Conservation (phyloP, 2,329 filamentous ascomycete genomes). For the Clathrospora elynae region DNA sequence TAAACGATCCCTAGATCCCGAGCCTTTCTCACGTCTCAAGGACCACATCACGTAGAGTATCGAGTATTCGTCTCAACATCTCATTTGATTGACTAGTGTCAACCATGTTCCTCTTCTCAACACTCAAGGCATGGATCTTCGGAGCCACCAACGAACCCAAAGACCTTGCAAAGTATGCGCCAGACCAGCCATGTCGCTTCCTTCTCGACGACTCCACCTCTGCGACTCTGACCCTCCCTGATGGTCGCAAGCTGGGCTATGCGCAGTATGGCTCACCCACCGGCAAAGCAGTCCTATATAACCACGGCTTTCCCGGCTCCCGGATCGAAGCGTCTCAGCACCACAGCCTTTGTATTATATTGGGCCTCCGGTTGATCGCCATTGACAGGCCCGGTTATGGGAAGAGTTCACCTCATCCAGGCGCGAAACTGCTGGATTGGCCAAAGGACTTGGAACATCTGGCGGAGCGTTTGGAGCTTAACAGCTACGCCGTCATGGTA, state of each 20-base stretch:
- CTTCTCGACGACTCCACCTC: neutral
- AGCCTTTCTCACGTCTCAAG: too few species aligned
- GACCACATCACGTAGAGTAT: too few species aligned
- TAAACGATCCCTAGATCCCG: too few species aligned
- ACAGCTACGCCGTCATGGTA: neutral
- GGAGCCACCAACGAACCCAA: too few species aligned
- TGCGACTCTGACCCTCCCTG: conserved; percentile 28
- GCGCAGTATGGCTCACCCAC: conserved; percentile 30
- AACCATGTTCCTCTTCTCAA: too few species aligned
- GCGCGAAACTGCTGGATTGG: neutral
- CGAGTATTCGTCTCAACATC: too few species aligned
- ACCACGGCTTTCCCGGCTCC: conserved; percentile 30
- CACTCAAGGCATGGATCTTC: too few species aligned
- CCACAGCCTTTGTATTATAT: neutral
- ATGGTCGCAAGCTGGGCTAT: conserved; percentile 43
- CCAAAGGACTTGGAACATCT: neutral
- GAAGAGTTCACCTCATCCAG: neutral
- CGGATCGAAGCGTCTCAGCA: conserved; percentile 23
- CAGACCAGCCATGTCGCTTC: too few species aligned
- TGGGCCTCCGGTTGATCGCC: neutral
- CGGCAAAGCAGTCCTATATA: conserved; percentile 25
- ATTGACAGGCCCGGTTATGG: neutral
- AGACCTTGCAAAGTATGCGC: too few species aligned
- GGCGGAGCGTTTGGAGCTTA: neutral
- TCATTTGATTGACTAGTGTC: too few species aligned